Evolutionary conservation across 306 rosid species (phyloP).

Genomic region (Crotalaria pallida): DNA sequence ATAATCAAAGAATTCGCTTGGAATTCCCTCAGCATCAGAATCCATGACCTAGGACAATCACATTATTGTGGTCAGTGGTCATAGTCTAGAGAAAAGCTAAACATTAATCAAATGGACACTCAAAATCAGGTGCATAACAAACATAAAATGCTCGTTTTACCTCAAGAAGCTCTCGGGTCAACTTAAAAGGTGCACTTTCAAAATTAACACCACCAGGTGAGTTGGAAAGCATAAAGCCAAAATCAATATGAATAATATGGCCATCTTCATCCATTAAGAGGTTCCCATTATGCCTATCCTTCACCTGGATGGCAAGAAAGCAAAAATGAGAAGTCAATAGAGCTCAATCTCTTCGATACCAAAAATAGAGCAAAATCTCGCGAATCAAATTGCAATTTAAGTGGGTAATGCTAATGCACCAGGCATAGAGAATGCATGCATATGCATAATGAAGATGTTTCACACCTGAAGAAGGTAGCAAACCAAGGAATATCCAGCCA

Average conservation of each 20-base stretch:
- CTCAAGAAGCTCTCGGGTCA: conserved; percentile 95
- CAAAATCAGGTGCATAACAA: background rate
- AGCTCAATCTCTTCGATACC: conserved; percentile 7
- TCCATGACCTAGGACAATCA: conserved; percentile 81
- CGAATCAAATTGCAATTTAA: background rate
- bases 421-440: conserved; percentile 3
- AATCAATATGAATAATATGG: conserved; percentile 93
- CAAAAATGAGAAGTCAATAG: conserved; percentile 12
- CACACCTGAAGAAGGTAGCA: conserved; percentile 94
- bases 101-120: background rate
- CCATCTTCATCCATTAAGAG: conserved; percentile 95
- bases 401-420: too few relatives aligned
- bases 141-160: conserved; percentile 37
- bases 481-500: conserved; percentile 97
- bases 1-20: conserved; percentile 97
- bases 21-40: conserved; percentile 97
- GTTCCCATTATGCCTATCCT: conserved; percentile 96
- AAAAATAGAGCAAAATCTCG: background rate
- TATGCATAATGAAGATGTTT: too few relatives aligned
- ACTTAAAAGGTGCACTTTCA: conserved; percentile 97
- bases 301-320: conserved; percentile 47
- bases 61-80: too few relatives aligned
- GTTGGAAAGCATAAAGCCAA: conserved; percentile 97
- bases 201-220: conserved; percentile 98
- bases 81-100: background rate